These are phyloP conservation scores for Phanerochaete carnosa DNA, from an alignment of 768 basidiomycete species.

Conservation along the genomic window DNA sequence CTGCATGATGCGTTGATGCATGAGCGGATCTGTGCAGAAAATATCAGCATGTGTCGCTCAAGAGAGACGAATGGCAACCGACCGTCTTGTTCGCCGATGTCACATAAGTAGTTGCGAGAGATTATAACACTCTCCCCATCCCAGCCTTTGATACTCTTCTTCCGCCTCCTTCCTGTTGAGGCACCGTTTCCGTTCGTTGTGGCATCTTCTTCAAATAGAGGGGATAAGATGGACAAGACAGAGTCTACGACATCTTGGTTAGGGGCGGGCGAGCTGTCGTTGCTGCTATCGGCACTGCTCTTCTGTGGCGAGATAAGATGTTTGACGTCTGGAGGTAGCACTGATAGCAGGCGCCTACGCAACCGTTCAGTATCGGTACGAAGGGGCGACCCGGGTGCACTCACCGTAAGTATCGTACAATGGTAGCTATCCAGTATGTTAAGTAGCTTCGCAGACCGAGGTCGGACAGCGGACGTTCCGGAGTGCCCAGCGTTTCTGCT, in stretches of 20 bases:
- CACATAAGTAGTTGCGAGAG: conserved; percentile 11
- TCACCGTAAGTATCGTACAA: conserved; percentile 82
- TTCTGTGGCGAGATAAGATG: conserved; percentile 35
- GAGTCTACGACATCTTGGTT: conserved; percentile 17
- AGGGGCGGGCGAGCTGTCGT: conserved; percentile 19
- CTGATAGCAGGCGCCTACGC: conserved; percentile 53
- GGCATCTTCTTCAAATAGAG: neutral
- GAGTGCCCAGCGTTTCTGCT: conserved; percentile 79
- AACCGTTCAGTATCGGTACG: neutral
- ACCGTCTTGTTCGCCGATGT: conserved; percentile 19
- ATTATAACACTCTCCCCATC: conserved; percentile 54
- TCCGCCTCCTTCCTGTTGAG: conserved; percentile 19
- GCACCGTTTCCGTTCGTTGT: neutral
- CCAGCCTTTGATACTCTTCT: conserved; percentile 64
- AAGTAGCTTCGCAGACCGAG: conserved; percentile 90
- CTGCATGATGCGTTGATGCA: conserved; percentile 56
- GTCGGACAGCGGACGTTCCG: conserved; percentile 93
- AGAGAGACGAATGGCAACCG: neutral
- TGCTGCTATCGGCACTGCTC: conserved; percentile 33
- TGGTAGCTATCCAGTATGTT: conserved; percentile 80
- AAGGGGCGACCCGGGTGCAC: conserved; percentile 2
- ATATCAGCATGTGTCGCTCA: neutral
- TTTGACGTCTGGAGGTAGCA: conserved; percentile 51
- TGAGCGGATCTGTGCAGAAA: conserved; percentile 42
- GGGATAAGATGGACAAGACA: conserved; percentile 4